Conservation (phyloP, 2,329 filamentous ascomycete species). For the Aspergillus brasiliensis region DNA sequence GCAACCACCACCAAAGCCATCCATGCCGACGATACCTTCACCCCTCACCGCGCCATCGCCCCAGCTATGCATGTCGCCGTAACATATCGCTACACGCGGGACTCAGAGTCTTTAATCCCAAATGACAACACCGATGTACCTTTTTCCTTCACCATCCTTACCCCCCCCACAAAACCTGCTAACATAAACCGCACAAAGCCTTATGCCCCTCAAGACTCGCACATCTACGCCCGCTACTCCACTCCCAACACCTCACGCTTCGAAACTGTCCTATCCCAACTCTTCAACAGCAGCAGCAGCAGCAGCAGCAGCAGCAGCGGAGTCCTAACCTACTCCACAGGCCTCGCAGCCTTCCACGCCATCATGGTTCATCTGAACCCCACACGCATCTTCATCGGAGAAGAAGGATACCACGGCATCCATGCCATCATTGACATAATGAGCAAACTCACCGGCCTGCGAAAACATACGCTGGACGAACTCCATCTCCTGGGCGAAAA, state of each 20-base stretch:
- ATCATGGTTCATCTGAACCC: conserved; percentile 79
- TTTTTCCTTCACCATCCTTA: not conserved
- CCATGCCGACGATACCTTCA: not conserved
- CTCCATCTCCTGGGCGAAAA: conserved; percentile 66
- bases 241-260: not conserved
- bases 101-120: not conserved
- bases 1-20: not conserved
- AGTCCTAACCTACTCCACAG: conserved; percentile 50
- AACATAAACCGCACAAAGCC: not conserved
- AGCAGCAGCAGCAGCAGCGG: no score
- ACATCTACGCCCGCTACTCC: not conserved
- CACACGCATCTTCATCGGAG: conserved; percentile 76
- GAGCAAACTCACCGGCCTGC: conserved; percentile 9
- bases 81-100: not conserved
- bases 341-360: conserved; percentile 57
- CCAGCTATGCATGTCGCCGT: not conserved
- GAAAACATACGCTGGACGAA: conserved; percentile 70
- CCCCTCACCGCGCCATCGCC: not conserved
- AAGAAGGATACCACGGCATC: conserved; percentile 86
- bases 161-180: not conserved
- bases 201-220: not conserved
- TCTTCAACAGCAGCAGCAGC: no score
- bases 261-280: not conserved
- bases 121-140: not conserved
- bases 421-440: conserved; percentile 69